phyloP scores from a whole-genome alignment of 1,284 basidiomycete genomes.

The Ceratobasidium sp. region DNA sequence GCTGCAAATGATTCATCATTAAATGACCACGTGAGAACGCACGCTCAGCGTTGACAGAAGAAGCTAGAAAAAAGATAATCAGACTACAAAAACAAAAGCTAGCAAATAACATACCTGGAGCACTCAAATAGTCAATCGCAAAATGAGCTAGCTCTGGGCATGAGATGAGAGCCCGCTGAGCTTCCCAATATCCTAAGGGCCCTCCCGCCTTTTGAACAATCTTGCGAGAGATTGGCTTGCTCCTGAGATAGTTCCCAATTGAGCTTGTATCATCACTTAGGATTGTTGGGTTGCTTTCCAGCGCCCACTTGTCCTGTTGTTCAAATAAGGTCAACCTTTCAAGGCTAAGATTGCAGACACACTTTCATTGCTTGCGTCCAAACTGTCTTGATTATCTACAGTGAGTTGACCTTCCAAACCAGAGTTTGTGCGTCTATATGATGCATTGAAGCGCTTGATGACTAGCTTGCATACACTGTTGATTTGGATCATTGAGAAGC shows the following conservation, averaged over 20 bases:
- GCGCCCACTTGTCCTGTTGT: neutral
- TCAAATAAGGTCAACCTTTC: neutral
- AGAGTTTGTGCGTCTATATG: neutral
- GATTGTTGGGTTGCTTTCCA: neutral
- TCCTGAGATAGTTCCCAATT: neutral
- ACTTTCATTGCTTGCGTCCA: neutral
- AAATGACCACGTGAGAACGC: neutral
- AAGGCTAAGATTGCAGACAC: neutral
- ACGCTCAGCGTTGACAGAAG: slow-evolving; percentile 11
- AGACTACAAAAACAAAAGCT: neutral
- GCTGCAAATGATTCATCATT: slow-evolving; percentile 1
- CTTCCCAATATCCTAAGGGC: neutral
- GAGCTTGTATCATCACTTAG: neutral
- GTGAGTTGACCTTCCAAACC: neutral
- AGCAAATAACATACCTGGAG: neutral
- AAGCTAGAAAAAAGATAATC: neutral
- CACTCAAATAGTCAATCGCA: neutral
- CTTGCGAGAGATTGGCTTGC: neutral
- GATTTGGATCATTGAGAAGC: neutral
- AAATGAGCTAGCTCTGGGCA: neutral
- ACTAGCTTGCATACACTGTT: neutral
- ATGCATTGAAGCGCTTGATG: neutral
- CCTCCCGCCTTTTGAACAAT: neutral
- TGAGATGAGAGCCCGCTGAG: neutral
- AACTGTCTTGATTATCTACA: neutral